Conservation (phyloP, 2,329 filamentous ascomycete species). For the Scedosporium aurantiacum region DNA sequence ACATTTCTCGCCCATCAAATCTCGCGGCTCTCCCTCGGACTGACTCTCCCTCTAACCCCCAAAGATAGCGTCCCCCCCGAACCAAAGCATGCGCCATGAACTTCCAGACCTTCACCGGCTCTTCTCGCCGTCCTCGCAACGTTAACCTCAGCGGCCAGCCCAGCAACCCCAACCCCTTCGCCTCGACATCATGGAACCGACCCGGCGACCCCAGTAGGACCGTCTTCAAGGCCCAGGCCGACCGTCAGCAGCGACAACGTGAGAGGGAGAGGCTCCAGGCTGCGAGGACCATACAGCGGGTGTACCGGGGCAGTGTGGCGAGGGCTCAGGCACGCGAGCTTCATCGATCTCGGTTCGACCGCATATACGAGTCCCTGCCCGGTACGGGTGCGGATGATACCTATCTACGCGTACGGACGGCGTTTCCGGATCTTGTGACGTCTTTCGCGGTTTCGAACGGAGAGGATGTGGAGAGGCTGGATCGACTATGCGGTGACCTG, state of each 20-base stretch:
- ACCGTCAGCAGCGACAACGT: conserved; percentile 67
- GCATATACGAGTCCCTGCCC: conserved; percentile 32
- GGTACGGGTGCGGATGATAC: conserved; percentile 15
- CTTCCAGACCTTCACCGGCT: conserved; percentile 84
- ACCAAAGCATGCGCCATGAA: conserved; percentile 5
- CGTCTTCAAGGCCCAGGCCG: conserved; percentile 76
- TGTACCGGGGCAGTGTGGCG: conserved; percentile 67
- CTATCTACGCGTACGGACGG: conserved; percentile 24
- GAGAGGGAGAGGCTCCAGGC: conserved; percentile 71
- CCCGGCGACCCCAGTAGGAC: conserved; percentile 36
- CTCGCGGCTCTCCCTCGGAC: neutral
- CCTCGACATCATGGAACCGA: conserved; percentile 27
- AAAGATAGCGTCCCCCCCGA: neutral
- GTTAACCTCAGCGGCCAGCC: conserved; percentile 87
- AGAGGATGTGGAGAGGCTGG: conserved; percentile 39
- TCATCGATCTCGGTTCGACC: conserved; percentile 54
- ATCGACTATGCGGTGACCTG: conserved; percentile 33
- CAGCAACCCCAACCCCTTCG: conserved; percentile 54
- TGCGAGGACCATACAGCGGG: conserved; percentile 60
- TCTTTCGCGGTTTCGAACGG: conserved; percentile 32
- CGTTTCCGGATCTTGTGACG: conserved; percentile 36
- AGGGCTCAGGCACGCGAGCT: conserved; percentile 46
- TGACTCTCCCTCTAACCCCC: neutral
- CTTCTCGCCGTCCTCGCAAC: conserved; percentile 72
- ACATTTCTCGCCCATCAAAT: neutral